Evolutionary conservation across 805 yeast genomes (phyloP), one percentile per base, ranked within the genome.

Genomic region (Metschnikowia gelsemii): DNA sequence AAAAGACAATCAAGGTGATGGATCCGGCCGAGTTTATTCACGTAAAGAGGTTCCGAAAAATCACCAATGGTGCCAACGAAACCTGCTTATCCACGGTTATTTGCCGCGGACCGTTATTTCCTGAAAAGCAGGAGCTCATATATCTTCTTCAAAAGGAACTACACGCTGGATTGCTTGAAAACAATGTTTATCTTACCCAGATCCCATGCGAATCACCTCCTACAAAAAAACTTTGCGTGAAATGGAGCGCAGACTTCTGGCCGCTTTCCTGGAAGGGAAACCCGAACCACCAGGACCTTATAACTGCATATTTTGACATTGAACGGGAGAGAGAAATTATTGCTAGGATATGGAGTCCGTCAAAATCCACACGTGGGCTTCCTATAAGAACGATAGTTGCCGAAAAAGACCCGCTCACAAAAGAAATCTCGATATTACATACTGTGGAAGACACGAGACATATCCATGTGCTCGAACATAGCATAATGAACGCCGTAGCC

Each of bases 231-330:
- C 60, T 79, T 12, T 75, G 84, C 17, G 44, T 62, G 1, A 66
- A 68, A 30, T 90, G 96, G 96, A 75, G 89, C 2, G 42, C 61
- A 3, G 50, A 65, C 13, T 76, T 74, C 50, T 91, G 98, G 99
- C 98, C 98, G 0, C 64, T 87, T 40, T 73, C 87, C 28, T 93
- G 98, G 98, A 82, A 89, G 51, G 98, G 98, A 0, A 88, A 90
- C 56, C 95, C 96, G 0, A 72, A 80, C 51, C 79, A 81, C 45
- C 93, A 85, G 54, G 76, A 75, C 23, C 61, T 87, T 28, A 79
- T 82, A 21, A 79, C 77, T 6, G 68, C 80, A 17, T 53, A 52
- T 2, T 66, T 81, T 39, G 76, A 85, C 46, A 67, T 78, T 37
- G 64, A 52, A 0, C 57, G 57, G 20, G 80, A 79, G 36, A 54